Conservation (phyloP, 2,329 filamentous ascomycete genomes). For the Aspergillus ibericus region DNA sequence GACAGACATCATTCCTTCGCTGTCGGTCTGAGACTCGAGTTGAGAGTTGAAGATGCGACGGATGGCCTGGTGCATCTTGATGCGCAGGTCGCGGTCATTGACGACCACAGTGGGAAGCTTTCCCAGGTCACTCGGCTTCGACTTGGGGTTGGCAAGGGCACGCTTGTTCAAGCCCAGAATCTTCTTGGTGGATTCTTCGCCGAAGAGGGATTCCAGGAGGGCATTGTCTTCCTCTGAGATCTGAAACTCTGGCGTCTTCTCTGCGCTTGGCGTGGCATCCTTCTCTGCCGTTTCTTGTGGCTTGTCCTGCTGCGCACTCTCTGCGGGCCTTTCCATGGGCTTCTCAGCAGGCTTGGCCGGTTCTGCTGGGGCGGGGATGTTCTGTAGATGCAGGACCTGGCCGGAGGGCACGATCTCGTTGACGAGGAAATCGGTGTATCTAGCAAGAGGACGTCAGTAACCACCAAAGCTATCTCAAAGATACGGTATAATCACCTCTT, state of each 20-base stretch:
- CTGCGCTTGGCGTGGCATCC: constrained; percentile 12
- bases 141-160: constrained; percentile 54
- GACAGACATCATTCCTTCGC: constrained; percentile 66
- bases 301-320: constrained; percentile 17
- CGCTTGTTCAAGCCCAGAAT: constrained; percentile 58
- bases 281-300: constrained; percentile 11
- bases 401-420: constrained; percentile 82
- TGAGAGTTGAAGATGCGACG: constrained; percentile 77
- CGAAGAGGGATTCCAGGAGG: constrained; percentile 51
- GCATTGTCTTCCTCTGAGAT: constrained; percentile 48
- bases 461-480: neutral
- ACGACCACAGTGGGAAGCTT: constrained; percentile 56
- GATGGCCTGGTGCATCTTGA: constrained; percentile 64
- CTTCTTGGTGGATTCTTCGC: constrained; percentile 48
- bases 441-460: constrained; percentile 26
- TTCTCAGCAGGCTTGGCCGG: constrained; percentile 11
- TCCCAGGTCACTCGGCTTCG: constrained; percentile 58
- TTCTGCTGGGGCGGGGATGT: constrained; percentile 37
- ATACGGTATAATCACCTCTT: constrained; percentile 51
- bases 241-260: constrained; percentile 28
- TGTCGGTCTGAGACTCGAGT: constrained; percentile 74
- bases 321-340: constrained; percentile 9
- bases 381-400: constrained; percentile 69
- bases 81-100: constrained; percentile 61
- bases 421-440: constrained; percentile 90